phyloP scores from a whole-genome alignment of 495 filamentous ascomycete species.

The Penicillium simplicissimum region DNA sequence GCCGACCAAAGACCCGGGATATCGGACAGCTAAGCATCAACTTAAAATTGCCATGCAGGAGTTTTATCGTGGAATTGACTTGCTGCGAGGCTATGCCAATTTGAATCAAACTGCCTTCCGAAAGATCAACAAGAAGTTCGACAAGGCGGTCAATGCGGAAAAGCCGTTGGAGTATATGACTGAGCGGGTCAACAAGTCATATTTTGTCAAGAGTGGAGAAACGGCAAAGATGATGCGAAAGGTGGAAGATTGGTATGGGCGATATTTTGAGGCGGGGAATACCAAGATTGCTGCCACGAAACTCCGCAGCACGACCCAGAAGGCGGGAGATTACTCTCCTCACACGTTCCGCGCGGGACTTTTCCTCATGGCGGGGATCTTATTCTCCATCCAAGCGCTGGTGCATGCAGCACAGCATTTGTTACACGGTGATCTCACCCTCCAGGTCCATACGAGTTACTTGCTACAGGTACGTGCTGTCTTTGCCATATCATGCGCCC shows the following conservation, averaged over 20 bases:
- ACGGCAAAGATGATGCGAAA: slow-evolving; percentile 73
- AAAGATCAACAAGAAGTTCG: slow-evolving; percentile 98
- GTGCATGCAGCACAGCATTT: slow-evolving; percentile 63
- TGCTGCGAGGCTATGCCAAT: slow-evolving; percentile 85
- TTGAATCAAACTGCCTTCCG: slow-evolving; percentile 91
- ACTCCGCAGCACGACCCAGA: slow-evolving; percentile 67
- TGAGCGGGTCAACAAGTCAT: slow-evolving; percentile 86
- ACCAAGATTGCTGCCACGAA: slow-evolving; percentile 87
- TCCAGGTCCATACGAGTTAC: slow-evolving; percentile 65
- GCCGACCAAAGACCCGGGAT: slow-evolving; percentile 62
- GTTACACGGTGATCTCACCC: slow-evolving; percentile 40
- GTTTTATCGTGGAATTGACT: slow-evolving; percentile 87
- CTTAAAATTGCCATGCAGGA: slow-evolving; percentile 88
- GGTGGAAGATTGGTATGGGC: slow-evolving; percentile 86
- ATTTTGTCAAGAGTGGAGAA: slow-evolving; percentile 84
- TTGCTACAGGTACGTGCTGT: slow-evolving; percentile 61
- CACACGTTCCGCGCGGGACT: slow-evolving; percentile 79
- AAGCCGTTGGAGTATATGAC: slow-evolving; percentile 82
- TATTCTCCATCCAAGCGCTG: slow-evolving; percentile 75
- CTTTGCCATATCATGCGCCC: background rate
- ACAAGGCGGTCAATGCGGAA: slow-evolving; percentile 80
- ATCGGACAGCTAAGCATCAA: slow-evolving; percentile 83
- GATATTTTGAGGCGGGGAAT: slow-evolving; percentile 89
- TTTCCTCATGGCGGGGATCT: slow-evolving; percentile 68
- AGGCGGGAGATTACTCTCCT: slow-evolving; percentile 66